Evolutionary conservation across 1,139 yeast genomes (phyloP).

Genomic region (Suhomyces yuchorum): DNA sequence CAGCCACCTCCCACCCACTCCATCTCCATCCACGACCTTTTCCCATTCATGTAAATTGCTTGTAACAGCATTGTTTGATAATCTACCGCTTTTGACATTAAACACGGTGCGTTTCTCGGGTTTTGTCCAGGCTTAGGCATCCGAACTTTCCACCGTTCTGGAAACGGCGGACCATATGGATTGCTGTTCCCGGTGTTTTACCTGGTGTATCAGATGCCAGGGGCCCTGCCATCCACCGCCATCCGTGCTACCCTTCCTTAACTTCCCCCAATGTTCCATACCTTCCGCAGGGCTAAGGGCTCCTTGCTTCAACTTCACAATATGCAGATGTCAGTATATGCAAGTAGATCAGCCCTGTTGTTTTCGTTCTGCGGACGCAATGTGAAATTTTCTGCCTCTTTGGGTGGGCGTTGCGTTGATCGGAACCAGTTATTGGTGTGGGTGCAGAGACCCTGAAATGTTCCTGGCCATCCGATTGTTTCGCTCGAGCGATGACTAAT

Average conservation of each 20-base stretch:
- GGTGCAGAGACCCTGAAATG: neutral
- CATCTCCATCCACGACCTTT: conserved; percentile 6
- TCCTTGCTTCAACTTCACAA: too few relatives aligned
- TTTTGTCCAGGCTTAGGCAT: neutral
- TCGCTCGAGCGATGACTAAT: neutral
- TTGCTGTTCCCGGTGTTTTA: too few relatives aligned
- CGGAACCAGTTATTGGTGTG: neutral
- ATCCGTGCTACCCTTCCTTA: too few relatives aligned
- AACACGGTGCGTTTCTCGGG: neutral
- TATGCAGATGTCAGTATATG: neutral
- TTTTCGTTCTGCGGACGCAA: neutral
- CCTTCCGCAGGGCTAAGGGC: too few relatives aligned
- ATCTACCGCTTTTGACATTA: neutral
- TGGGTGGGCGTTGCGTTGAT: neutral
- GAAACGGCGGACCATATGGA: neutral
- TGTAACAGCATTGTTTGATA: neutral
- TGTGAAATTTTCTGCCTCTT: neutral
- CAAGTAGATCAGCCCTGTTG: neutral
- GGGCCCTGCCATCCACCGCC: too few relatives aligned
- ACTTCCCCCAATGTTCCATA: too few relatives aligned
- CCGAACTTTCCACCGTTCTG: neutral
- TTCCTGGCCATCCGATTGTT: neutral
- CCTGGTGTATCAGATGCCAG: too few relatives aligned
- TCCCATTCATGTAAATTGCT: neutral
- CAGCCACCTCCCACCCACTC: neutral